Base-by-base conservation (phyloP, 2,329 filamentous ascomycete species). In the Claviceps pazoutovae region DNA sequence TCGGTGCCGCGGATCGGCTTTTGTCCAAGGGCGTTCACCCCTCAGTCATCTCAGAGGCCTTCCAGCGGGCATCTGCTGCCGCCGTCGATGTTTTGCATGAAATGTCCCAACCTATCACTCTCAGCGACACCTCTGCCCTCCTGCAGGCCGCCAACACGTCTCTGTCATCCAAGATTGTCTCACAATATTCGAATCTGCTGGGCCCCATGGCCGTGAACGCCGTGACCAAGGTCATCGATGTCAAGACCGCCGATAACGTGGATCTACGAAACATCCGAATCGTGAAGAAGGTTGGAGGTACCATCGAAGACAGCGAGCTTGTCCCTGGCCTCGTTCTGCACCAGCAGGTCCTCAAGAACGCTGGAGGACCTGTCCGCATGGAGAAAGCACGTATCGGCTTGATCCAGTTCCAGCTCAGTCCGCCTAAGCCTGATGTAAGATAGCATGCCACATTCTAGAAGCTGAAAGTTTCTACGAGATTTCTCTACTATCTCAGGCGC, bases 201-300 rank as follows among this genome's bases (percentile, higher is more conserved):
- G 91, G 88, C n/a, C 88, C 89, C 53, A 98, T 98, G 87, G 93
- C 93, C 44, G 93, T 98, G 53, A 94, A 97, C 68, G 87, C 93
- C 21, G 91, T 98, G 50, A 82, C 91, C 56, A 94, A 94, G 74
- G 88, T 91, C 51, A 96, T 98, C 70, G 91, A 98, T 66, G 77
- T 91, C 55, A 95, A 90, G 74, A 95, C 85, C 21, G 91, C 93
- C 51, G 88, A 96, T 59, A 98, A 98, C 58, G 93, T 96, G 52
- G 93, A 98, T 63, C 76, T 98, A 54, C 88, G 88, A 67, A 96
- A 97, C 70, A 96, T 98, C 57, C 82, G 93, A 59, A 93, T 97
- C 61, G 78, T 98, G 64, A 97, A 97, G 80, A 97, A 96, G 73
- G 85, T 94, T 52, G 93, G 93, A 62, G 93, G 93, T 55, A 97